Evolutionary conservation across 129 eudicot species (phyloP).

Genomic region (Pittosporum tobira): DNA sequence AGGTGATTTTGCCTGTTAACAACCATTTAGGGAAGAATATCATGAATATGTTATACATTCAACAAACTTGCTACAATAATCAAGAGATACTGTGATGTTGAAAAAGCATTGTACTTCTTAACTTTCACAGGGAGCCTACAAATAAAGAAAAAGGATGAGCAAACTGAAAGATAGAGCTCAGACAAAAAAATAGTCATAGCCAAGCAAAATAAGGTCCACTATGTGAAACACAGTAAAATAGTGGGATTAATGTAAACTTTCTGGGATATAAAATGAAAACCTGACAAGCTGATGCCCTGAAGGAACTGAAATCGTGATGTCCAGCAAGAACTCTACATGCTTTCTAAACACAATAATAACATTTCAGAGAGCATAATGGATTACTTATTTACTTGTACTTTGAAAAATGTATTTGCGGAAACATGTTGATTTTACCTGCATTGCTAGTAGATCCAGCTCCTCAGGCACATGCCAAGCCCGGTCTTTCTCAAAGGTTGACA

Average conservation of each 20-base stretch:
- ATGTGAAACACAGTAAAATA: neutral
- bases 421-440: conserved; percentile 56
- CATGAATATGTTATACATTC: neutral
- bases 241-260: neutral
- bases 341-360: conserved; percentile 35
- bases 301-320: conserved; percentile 88
- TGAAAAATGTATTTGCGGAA: neutral
- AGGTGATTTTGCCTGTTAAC: conserved; percentile 90
- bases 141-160: too few species aligned
- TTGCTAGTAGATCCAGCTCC: conserved; percentile 58
- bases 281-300: conserved; percentile 90
- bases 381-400: neutral
- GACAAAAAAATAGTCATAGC: neutral
- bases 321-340: conserved; percentile 91
- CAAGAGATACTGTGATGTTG: neutral
- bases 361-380: neutral
- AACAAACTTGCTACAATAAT: neutral
- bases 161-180: too few species aligned
- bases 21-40: neutral
- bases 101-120: neutral
- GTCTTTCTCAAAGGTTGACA: conserved; percentile 79
- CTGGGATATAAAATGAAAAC: conserved; percentile 22
- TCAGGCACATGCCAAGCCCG: conserved; percentile 96
- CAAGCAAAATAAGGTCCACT: neutral
- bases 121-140: neutral